Evolutionary conservation across 257 asterid species (phyloP).

Genomic region (Solanum piurae): DNA sequence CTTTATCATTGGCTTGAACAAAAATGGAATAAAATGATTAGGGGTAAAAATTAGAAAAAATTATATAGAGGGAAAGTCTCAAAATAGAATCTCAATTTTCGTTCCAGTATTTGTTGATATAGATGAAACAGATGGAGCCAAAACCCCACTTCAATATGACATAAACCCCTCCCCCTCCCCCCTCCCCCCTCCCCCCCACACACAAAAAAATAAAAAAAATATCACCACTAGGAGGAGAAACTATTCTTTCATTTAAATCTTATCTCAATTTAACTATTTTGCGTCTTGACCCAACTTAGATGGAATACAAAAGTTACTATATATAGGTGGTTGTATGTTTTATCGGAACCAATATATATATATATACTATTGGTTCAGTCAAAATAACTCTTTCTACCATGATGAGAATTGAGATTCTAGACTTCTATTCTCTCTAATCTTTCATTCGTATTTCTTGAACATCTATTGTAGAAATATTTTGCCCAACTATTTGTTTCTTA

Average conservation of each 20-base stretch:
- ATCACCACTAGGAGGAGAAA: neutral
- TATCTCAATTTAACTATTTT: neutral
- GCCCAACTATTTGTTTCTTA: neutral
- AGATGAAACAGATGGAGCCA: neutral
- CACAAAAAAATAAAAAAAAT: no score
- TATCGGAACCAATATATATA: neutral
- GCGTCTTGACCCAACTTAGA: neutral
- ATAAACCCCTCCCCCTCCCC: neutral
- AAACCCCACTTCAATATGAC: neutral
- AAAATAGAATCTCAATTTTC: neutral
- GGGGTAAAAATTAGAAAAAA: neutral
- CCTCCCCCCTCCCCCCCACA: no score
- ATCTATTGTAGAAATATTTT: neutral
- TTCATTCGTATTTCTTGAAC: neutral
- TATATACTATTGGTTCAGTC: neutral
- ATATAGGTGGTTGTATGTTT: neutral
- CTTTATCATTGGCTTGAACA: neutral
- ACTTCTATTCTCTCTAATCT: neutral
- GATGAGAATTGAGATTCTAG: no score
- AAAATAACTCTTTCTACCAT: neutral
- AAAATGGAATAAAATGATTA: neutral
- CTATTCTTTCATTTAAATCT: neutral
- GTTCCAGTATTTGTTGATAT: neutral
- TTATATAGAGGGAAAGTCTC: neutral
- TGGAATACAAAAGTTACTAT: neutral